Evolutionary conservation across 2,329 filamentous ascomycete genomes (phyloP), one percentile per base, ranked within the genome.

Genomic region (Aspergillus costaricaensis): DNA sequence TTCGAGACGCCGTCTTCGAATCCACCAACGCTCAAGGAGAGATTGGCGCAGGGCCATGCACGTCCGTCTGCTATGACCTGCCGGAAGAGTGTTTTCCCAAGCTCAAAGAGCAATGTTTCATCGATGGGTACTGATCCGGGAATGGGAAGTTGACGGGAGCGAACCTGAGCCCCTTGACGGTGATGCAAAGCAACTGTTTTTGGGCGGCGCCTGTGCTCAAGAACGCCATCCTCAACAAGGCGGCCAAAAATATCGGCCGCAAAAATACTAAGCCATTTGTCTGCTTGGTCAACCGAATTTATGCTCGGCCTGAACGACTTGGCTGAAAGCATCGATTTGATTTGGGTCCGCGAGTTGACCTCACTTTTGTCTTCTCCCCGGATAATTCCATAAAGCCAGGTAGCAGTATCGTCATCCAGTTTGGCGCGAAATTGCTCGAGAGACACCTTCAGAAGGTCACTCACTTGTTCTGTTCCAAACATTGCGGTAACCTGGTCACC

Each of bases 321-420:
- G 19, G 95, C 93, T 1, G 92, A 97, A 14, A 98, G 82, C 93
- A 99, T 98, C 15, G 91, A 95, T 75, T 98, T 97, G 80, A 97
- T 96, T 70, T 95, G 91, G 1, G 92, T 96, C 55, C 94, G 84
- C 27, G 92, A 86, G 70, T 92, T 97, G 66, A 99, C 92, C 75
- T 97, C 93, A 68, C 90, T 95, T 53, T 82, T 81, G 74, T 99
- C 95, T 62, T 93, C 86, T 1, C 95, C 95, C 10, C 95, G 87
- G 56, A 98, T 89, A 10, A 89, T 90, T 57, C 89, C 87, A 77
- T 96, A 89, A 10, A 98, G 81, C 92, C 93, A 97, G 3, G 83
- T 81, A 1, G 91, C 94, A 0, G 90, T 95, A 48, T 96, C 92
- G 55, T 94, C 90, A 3, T 91, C 91, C 17, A 98, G 77, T 68